These are phyloP conservation scores for Platismatia glauca DNA, from an alignment of 495 filamentous ascomycete genomes.

Conservation along the genomic window DNA sequence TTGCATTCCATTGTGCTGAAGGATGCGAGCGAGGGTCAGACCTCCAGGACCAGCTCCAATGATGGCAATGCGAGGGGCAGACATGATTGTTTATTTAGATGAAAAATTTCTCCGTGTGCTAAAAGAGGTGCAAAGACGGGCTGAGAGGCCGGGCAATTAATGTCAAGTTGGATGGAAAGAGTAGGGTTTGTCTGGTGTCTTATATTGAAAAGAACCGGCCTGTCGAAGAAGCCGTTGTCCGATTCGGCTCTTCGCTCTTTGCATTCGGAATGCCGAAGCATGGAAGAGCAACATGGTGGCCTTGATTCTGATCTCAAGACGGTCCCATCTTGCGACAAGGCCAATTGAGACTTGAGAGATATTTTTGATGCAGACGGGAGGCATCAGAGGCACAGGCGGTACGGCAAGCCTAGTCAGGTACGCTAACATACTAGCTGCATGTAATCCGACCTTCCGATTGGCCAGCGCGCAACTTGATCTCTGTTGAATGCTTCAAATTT, in stretches of 20 bases:
- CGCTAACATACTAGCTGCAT: not conserved
- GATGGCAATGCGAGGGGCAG: slow-evolving; percentile 40
- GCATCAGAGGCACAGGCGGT: not conserved
- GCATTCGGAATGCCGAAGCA: not conserved
- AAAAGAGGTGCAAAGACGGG: not conserved
- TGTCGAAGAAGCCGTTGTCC: not conserved
- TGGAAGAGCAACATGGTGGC: not conserved
- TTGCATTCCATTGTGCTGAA: slow-evolving; percentile 27
- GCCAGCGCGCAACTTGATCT: slow-evolving; percentile 9
- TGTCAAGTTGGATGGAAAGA: not conserved
- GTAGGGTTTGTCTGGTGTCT: not conserved
- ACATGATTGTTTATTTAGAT: not conserved
- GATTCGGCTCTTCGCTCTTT: not conserved
- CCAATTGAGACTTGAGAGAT: not conserved
- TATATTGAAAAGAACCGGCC: not conserved
- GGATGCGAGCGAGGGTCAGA: slow-evolving; percentile 45
- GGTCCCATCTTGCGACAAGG: not conserved
- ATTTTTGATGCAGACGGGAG: not conserved
- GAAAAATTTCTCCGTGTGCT: not conserved
- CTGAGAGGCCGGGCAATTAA: not conserved
- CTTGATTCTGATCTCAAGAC: not conserved
- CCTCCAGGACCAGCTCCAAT: slow-evolving; percentile 50
- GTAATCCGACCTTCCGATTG: not conserved
- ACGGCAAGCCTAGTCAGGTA: not conserved
- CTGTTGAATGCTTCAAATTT: not conserved